These are phyloP conservation scores for Suillus variegatus DNA, from an alignment of 768 basidiomycete genomes.

Conservation along the genomic window DNA sequence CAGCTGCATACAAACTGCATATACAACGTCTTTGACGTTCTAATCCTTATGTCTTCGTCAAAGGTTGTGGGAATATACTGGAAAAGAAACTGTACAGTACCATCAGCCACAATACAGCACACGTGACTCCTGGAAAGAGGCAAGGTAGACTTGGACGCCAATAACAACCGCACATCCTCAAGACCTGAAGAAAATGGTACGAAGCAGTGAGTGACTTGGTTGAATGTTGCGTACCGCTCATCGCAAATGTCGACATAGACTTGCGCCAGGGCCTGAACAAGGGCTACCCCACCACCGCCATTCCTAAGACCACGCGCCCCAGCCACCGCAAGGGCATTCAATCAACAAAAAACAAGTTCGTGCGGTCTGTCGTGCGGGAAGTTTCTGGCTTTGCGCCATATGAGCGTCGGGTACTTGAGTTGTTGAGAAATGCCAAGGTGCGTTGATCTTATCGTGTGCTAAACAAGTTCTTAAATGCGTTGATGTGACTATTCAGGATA, in stretches of 20 bases:
- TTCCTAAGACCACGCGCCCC: constrained; percentile 74
- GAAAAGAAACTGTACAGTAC: constrained; percentile 56
- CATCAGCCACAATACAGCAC: constrained; percentile 50
- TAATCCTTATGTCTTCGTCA: not conserved
- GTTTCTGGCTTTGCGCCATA: constrained; percentile 98
- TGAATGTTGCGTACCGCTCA: constrained; percentile 1
- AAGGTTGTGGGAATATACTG: constrained; percentile 21
- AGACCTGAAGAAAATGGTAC: constrained; percentile 71
- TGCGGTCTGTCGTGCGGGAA: constrained; percentile 92
- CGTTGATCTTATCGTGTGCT: constrained; percentile 27
- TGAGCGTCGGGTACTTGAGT: constrained; percentile 96
- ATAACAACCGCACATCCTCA: constrained; percentile 37
- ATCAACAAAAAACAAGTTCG: constrained; percentile 90
- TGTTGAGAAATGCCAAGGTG: constrained; percentile 97
- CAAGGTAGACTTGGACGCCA: constrained; percentile 23
- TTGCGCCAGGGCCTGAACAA: constrained; percentile 83
- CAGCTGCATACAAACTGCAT: constrained; percentile 4
- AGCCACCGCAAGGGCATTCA: constrained; percentile 91
- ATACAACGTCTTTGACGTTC: not conserved
- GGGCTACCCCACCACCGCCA: constrained; percentile 86
- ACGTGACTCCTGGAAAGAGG: constrained; percentile 27
- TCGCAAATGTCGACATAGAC: constrained; percentile 48
- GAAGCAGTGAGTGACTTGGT: constrained; percentile 59
- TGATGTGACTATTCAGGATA: constrained; percentile 61
- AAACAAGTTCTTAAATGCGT: constrained; percentile 4